These are phyloP conservation scores for Daldinia concentrica DNA, from an alignment of 495 filamentous ascomycete genomes.

Conservation along the genomic window DNA sequence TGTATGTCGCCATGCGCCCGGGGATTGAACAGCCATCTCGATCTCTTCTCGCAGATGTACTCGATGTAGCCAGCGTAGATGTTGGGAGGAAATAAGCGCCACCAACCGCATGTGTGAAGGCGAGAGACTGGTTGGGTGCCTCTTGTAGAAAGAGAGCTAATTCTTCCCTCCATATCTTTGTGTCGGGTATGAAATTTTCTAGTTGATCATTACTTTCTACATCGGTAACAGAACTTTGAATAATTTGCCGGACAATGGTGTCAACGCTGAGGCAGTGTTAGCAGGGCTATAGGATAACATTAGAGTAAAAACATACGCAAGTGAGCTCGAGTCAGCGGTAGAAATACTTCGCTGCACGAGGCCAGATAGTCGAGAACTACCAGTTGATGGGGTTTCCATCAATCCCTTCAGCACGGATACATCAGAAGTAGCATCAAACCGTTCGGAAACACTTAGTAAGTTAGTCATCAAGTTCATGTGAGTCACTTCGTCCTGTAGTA, in stretches of 20 bases:
- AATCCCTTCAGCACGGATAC: slow-evolving; percentile 45
- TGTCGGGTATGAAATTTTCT: slow-evolving; percentile 52
- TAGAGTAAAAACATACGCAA: slow-evolving; percentile 48
- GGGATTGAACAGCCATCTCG: slow-evolving; percentile 72
- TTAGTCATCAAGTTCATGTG: slow-evolving; percentile 55
- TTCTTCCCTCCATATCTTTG: slow-evolving; percentile 53
- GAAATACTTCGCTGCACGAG: slow-evolving; percentile 57
- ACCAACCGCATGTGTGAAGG: slow-evolving; percentile 75
- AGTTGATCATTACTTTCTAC: slow-evolving; percentile 8
- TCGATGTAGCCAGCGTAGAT: slow-evolving; percentile 33
- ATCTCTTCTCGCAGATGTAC: slow-evolving; percentile 61
- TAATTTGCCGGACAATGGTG: slow-evolving; percentile 57
- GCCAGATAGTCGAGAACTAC: slow-evolving; percentile 44
- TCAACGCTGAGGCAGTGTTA: slow-evolving; percentile 48
- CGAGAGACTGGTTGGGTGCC: slow-evolving; percentile 67
- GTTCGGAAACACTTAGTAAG: slow-evolving; percentile 57
- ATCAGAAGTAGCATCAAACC: slow-evolving; percentile 47
- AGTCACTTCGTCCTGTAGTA: slow-evolving; percentile 45
- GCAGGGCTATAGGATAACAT: not conserved
- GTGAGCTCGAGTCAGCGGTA: slow-evolving; percentile 49
- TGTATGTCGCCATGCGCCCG: slow-evolving; percentile 77
- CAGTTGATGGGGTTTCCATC: slow-evolving; percentile 47
- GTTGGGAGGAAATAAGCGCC: slow-evolving; percentile 75
- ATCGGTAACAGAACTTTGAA: slow-evolving; percentile 42
- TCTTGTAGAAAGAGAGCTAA: slow-evolving; percentile 67